Evolutionary conservation across 2,329 filamentous ascomycete genomes (phyloP), one percentile per base, ranked within the genome.

Genomic region (Nothophaeocryptopus gaeumannii): DNA sequence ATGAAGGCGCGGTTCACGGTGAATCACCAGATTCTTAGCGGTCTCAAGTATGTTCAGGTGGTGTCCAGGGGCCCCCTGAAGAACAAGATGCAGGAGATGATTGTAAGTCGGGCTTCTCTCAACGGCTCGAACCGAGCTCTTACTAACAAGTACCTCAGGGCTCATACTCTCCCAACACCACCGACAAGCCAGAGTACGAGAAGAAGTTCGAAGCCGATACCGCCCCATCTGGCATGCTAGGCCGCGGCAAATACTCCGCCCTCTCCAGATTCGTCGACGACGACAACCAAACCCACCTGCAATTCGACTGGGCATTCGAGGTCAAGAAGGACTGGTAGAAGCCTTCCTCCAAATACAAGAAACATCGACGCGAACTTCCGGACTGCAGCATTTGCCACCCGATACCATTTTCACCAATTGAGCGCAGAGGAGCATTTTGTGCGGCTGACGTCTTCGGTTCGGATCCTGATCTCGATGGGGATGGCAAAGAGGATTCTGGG

Each of bases 61-160:
- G 88, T 96, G 56, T 95, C 93, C 80, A 81, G 91, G 63, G 90
- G 90, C 78, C 88, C 88, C 47, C 80, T 97, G 69, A 83, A 82
- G 54, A 88, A 86, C 77, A 99, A 96, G 82, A 87, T 93, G 66
- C 88, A 95, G 63, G 92, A 97, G 77, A 99, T 99, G 93, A 87
- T 99, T 80, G 90, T 93, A 73, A 67, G 85, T 78, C 8, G 1
- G n/a, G 15, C n/a, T n/a, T n/a, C n/a, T n/a, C n/a, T n/a, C 20
- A 26, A 26, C 3, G 7, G 20, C 20, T 3, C 20, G 3, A 7
- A 4, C 20, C 20, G 7, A 26, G 4, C 20, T 26, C 7, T 26
- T 26, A 3, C 20, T 4, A 26, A 7, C 20, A 26, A 7, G 20
- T 47, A 1, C 14, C 1, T 56, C 60, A 93, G 88, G 90, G 92